These are phyloP conservation scores for Saitoella complicata DNA, from an alignment of 805 yeast species.

Conservation along the genomic window DNA sequence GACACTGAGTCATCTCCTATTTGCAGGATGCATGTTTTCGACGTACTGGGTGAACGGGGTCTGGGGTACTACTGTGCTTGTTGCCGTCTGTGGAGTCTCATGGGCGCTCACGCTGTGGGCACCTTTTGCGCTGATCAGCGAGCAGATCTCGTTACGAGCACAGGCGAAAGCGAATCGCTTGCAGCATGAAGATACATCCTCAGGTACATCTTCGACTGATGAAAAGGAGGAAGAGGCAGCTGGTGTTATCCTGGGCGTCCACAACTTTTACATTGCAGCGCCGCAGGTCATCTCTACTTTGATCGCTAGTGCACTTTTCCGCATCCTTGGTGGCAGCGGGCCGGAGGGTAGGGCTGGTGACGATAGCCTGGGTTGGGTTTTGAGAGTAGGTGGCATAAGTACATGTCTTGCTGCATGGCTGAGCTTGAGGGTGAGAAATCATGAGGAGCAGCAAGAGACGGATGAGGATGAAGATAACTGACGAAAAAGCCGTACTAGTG, in stretches of 20 bases:
- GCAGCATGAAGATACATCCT: slow-evolving; percentile 25
- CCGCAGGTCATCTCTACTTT: slow-evolving; percentile 37
- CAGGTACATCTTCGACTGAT: slow-evolving; percentile 9
- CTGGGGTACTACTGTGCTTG: slow-evolving; percentile 29
- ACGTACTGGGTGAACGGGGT: slow-evolving; percentile 32
- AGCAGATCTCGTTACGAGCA: slow-evolving; percentile 27
- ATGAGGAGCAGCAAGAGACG: slow-evolving; percentile 16
- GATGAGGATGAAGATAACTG: slow-evolving; percentile 10
- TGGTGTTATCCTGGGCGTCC: slow-evolving; percentile 40
- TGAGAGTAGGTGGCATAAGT: slow-evolving; percentile 37
- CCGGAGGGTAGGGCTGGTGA: slow-evolving; percentile 19
- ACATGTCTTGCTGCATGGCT: slow-evolving; percentile 31
- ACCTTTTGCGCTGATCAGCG: slow-evolving; percentile 46
- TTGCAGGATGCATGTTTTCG: slow-evolving; percentile 31
- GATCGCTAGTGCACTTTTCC: slow-evolving; percentile 31
- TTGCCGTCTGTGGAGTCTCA: slow-evolving; percentile 39
- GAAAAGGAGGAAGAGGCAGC: slow-evolving; percentile 33
- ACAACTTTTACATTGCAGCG: slow-evolving; percentile 40
- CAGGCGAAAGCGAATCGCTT: slow-evolving; percentile 19
- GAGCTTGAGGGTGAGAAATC: slow-evolving; percentile 29
- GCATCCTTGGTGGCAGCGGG: slow-evolving; percentile 20
- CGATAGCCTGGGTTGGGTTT: slow-evolving; percentile 39
- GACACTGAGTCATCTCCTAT: slow-evolving; percentile 35
- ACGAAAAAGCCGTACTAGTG: too few species aligned
- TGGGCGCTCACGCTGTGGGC: slow-evolving; percentile 59